Evolutionary conservation across 495 filamentous ascomycete genomes (phyloP).

Genomic region (Recurvomyces mirabilis): DNA sequence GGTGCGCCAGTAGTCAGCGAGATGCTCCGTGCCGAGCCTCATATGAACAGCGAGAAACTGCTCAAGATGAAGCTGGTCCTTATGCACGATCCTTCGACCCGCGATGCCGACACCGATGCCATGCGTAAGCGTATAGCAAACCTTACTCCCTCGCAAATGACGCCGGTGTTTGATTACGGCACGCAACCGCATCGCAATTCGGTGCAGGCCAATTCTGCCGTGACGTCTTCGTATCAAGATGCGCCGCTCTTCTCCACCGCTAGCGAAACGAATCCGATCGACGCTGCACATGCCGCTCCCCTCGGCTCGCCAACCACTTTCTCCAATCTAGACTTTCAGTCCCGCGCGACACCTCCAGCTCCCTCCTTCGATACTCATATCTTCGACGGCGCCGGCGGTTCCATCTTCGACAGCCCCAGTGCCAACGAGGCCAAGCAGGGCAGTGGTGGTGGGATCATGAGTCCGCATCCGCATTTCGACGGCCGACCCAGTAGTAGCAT

Average conservation of each 20-base stretch:
- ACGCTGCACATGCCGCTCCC: conserved; percentile 1
- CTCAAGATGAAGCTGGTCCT: conserved; percentile 16
- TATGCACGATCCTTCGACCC: conserved; percentile 6
- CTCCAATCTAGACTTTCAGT: background rate
- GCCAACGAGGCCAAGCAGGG: conserved; percentile 5
- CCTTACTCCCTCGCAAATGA: conserved; percentile 1
- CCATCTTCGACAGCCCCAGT: conserved; percentile 20
- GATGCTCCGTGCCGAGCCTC: conserved; percentile 15
- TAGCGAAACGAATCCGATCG: background rate
- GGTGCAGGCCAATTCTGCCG: background rate
- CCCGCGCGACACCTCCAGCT: conserved; percentile 1
- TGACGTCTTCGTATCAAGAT: background rate
- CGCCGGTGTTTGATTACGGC: conserved; percentile 10
- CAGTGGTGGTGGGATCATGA: background rate
- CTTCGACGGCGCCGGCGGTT: conserved; percentile 8
- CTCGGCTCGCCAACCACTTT: conserved; percentile 13
- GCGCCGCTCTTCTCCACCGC: conserved; percentile 9
- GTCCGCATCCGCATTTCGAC: conserved; percentile 9
- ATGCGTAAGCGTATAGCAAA: conserved; percentile 14
- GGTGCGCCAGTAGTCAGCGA: conserved; percentile 17
- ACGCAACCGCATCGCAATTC: background rate
- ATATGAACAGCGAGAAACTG: conserved; percentile 24
- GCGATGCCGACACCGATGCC: conserved; percentile 9
- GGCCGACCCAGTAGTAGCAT: conserved; percentile 2
- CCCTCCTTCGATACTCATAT: conserved; percentile 15